Conservation (phyloP, 495 filamentous ascomycete genomes). For the Chaetomidium leptoderma region DNA sequence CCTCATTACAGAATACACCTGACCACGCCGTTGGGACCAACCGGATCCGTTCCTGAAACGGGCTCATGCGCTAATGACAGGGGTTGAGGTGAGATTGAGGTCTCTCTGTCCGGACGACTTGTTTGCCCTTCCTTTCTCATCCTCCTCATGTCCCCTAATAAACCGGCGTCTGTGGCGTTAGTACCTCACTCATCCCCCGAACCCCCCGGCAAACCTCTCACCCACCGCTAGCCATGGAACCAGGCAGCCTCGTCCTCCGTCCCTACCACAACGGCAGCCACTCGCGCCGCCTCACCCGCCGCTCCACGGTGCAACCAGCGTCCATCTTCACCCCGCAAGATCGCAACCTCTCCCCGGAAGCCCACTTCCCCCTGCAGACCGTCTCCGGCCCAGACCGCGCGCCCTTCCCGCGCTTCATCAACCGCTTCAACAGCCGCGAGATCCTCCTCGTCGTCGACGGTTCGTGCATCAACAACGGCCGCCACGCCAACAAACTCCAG, state of each 20-base stretch:
- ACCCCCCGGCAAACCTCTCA: no score
- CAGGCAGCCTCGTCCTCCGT: background rate
- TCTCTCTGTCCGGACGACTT: no score
- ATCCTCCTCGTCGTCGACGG: conserved; percentile 43
- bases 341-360: conserved; percentile 27
- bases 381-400: conserved; percentile 21
- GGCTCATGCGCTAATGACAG: no score
- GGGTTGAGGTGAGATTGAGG: no score
- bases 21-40: no score
- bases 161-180: no score
- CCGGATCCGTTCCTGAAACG: no score
- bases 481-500: conserved; percentile 2
- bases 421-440: conserved; percentile 37
- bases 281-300: conserved; percentile 1
- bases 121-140: no score
- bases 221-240: background rate
- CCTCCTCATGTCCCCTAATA: no score
- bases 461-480: conserved; percentile 39
- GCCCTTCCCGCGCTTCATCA: conserved; percentile 33
- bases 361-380: conserved; percentile 36
- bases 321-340: conserved; percentile 29
- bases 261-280: background rate
- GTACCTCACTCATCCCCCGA: no score
- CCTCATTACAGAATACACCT: no score
- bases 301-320: conserved; percentile 18